These are phyloP conservation scores for Zygnema circumcarinatum DNA, from an alignment of 139 green algal species.

Conservation along the genomic window DNA sequence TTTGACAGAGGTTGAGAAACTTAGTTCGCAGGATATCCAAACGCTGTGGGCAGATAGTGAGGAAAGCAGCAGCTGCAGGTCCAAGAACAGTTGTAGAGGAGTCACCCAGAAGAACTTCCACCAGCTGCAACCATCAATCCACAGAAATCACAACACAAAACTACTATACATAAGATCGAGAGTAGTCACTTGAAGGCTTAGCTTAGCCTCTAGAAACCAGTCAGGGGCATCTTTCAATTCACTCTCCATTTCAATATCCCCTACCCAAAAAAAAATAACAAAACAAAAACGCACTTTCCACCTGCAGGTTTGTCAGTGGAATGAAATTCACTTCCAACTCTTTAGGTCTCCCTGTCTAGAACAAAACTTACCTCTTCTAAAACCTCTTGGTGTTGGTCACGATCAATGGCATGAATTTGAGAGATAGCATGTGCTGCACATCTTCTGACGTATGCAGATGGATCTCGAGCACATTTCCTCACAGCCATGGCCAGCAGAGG, in stretches of 20 bases:
- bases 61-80: slow-evolving; percentile 28
- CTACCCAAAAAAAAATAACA: too few relatives aligned
- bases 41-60: slow-evolving; percentile 30
- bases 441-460: slow-evolving; percentile 56
- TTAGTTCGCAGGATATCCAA: slow-evolving; percentile 6
- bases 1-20: slow-evolving; percentile 26
- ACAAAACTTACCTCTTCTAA: background rate
- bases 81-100: slow-evolving; percentile 13
- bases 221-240: background rate
- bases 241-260: background rate
- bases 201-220: background rate
- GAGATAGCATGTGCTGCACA: slow-evolving; percentile 46
- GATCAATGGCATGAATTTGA: slow-evolving; percentile 4
- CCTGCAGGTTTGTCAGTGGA: too few relatives aligned
- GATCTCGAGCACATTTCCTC: slow-evolving; percentile 53
- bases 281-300: too few relatives aligned
- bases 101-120: slow-evolving; percentile 33
- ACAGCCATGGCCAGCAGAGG: slow-evolving; percentile 57
- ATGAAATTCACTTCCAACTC: too few relatives aligned
- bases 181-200: background rate
- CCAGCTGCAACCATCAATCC: background rate
- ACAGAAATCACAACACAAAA: background rate
- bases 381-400: background rate
- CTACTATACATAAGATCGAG: background rate
- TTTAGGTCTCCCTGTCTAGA: too few relatives aligned